Evolutionary conservation across 768 basidiomycete species (phyloP).

Genomic region (Rhizopogon vesiculosus): DNA sequence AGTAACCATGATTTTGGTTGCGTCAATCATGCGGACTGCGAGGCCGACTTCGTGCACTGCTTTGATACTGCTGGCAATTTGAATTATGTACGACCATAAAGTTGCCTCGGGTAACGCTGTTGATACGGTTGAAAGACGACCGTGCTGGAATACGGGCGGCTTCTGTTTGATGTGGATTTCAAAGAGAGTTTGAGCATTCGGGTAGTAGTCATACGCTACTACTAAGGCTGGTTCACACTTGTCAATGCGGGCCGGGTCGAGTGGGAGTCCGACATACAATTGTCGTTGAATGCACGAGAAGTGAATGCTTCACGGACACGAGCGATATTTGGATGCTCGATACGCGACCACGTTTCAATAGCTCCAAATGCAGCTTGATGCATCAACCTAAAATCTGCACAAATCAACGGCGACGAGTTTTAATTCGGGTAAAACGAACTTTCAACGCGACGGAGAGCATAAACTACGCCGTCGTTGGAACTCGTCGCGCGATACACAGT

Average conservation of each 20-base stretch:
- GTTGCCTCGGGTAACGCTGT: conserved; percentile 64
- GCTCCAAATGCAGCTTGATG: conserved; percentile 77
- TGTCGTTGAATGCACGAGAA: conserved; percentile 86
- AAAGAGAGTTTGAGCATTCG: conserved; percentile 75
- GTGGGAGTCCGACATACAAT: conserved; percentile 52
- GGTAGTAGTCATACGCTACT: conserved; percentile 86
- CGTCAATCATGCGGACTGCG: conserved; percentile 79
- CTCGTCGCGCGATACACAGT: conserved; percentile 81
- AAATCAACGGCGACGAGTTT: conserved; percentile 7
- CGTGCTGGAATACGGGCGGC: conserved; percentile 31
- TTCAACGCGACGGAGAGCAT: conserved; percentile 81
- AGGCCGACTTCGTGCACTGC: conserved; percentile 77
- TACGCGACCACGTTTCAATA: conserved; percentile 81
- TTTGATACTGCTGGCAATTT: conserved; percentile 85
- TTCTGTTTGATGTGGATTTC: conserved; percentile 71
- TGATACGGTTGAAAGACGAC: conserved; percentile 30
- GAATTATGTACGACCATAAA: conserved; percentile 90
- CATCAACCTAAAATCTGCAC: conserved; percentile 74
- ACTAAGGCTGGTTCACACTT: conserved; percentile 62
- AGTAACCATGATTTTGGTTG: conserved; percentile 82
- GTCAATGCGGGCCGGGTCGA: not conserved
- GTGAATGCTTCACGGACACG: conserved; percentile 90
- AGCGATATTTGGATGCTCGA: conserved; percentile 85
- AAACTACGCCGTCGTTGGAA: conserved; percentile 69
- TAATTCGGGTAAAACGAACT: conserved; percentile 40